A percentile compares a stretch with the other conserved stretches of the same genome.
Evolutionary conservation across 352 stramenopile genomes (phyloP).

Genomic region (Globisporangium megalacanthum): DNA sequence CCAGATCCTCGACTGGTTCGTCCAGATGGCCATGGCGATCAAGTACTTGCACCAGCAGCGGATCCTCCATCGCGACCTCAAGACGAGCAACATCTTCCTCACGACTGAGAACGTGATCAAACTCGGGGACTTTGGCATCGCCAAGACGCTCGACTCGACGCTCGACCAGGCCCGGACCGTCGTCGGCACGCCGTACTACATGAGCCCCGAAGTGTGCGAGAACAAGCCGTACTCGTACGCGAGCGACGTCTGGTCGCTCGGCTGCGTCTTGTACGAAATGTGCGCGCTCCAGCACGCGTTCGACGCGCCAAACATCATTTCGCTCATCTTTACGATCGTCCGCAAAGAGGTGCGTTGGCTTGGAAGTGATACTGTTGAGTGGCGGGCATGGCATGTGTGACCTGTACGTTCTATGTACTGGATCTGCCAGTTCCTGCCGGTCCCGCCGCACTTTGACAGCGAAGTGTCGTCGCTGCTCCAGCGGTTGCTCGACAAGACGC

Average conservation of each 20-base stretch:
- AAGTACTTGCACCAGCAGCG: constrained; percentile 91
- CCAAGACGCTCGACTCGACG: constrained; percentile 77
- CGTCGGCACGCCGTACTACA: constrained; percentile 93
- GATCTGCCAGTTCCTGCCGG: constrained; percentile 27
- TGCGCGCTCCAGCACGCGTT: constrained; percentile 81
- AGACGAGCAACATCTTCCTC: constrained; percentile 93
- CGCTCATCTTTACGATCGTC: constrained; percentile 80
- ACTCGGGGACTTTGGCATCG: constrained; percentile 93
- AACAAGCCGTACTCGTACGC: constrained; percentile 90
- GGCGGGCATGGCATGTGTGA: not conserved
- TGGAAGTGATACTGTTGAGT: not conserved
- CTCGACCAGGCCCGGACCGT: constrained; percentile 86
- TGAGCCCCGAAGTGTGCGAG: constrained; percentile 92
- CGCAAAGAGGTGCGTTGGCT: constrained; percentile 51
- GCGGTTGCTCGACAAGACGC: constrained; percentile 59
- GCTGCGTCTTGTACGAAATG: constrained; percentile 90
- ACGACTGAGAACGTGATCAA: constrained; percentile 86
- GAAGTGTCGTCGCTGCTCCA: constrained; percentile 49
- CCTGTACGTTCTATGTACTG: not conserved
- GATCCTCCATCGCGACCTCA: constrained; percentile 92
- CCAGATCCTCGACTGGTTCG: constrained; percentile 85
- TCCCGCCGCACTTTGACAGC: constrained; percentile 54
- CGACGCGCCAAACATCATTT: constrained; percentile 78
- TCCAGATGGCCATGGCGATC: constrained; percentile 93
- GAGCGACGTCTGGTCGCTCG: constrained; percentile 92